A percentile compares a stretch with the other conserved stretches of the same genome.
phyloP scores from a whole-genome alignment of 176 grass and related monocot species.

The Zoysia pacifica region DNA sequence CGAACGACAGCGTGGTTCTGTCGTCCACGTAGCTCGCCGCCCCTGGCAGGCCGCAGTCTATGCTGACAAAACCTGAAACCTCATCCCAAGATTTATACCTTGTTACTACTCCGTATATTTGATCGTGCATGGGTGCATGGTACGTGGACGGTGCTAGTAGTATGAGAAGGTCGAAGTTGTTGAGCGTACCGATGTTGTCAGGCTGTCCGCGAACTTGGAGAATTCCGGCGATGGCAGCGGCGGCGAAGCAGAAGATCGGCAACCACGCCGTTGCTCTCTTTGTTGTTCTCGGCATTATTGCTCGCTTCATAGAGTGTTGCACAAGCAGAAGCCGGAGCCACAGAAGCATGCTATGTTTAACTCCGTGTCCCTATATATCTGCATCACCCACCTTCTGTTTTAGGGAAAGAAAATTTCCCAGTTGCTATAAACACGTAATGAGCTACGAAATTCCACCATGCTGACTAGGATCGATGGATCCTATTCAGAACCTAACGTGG shows the following conservation, averaged over 20 bases:
- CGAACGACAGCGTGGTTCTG: constrained; percentile 35
- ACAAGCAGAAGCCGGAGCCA: not conserved
- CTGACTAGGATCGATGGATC: too few relatives aligned
- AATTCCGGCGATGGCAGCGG: not conserved
- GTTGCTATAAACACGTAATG: too few relatives aligned
- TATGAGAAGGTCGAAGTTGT: too few relatives aligned
- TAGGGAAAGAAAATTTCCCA: not conserved
- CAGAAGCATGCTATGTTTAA: not conserved
- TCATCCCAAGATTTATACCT: too few relatives aligned
- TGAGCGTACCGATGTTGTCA: constrained; percentile 22
- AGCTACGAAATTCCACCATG: too few relatives aligned
- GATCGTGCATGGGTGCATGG: too few relatives aligned
- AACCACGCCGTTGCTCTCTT: not conserved
- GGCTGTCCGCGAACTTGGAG: constrained; percentile 32
- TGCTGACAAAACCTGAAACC: constrained; percentile 56
- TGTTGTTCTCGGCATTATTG: not conserved
- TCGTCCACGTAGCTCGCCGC: constrained; percentile 34
- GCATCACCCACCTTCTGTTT: not conserved
- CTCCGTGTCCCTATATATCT: not conserved
- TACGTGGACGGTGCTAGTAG: too few relatives aligned
- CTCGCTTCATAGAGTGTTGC: not conserved
- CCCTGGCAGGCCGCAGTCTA: constrained; percentile 54
- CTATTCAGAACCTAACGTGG: too few relatives aligned
- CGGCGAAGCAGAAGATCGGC: constrained; percentile 17
- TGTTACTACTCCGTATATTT: not conserved